Evolutionary conservation across 306 rosid genomes (phyloP).

Genomic region (Trifolium repens): DNA sequence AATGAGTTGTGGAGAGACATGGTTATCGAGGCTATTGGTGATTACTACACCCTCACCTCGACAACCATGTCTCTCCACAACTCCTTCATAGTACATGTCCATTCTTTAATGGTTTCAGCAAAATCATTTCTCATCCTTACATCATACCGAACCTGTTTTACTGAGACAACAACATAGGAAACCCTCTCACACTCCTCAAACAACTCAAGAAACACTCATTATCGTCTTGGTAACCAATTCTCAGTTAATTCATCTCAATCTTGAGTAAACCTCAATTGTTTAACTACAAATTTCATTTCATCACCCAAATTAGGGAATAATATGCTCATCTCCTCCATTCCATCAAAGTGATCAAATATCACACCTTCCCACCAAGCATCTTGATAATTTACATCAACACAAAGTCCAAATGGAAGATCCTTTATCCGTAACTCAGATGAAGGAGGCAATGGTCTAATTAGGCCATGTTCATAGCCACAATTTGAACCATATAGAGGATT

Average conservation of each 20-base stretch:
- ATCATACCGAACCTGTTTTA: slow-evolving; percentile 82
- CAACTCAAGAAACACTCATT: slow-evolving; percentile 74
- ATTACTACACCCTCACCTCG: slow-evolving; percentile 56
- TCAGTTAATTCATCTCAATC: slow-evolving; percentile 72
- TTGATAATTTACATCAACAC: slow-evolving; percentile 68
- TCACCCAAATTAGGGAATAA: slow-evolving; percentile 92
- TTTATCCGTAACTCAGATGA: background rate
- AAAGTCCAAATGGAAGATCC: slow-evolving; percentile 61
- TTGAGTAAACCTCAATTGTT: slow-evolving; percentile 59
- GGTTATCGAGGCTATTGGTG: slow-evolving; percentile 59
- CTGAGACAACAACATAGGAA: slow-evolving; percentile 54
- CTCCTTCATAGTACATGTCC: slow-evolving; percentile 62
- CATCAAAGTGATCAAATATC: slow-evolving; percentile 63
- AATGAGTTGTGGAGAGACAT: slow-evolving; percentile 68
- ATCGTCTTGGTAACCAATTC: slow-evolving; percentile 67
- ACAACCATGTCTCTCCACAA: slow-evolving; percentile 65
- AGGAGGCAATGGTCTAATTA: slow-evolving; percentile 75
- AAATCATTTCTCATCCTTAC: slow-evolving; percentile 55
- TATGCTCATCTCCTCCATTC: slow-evolving; percentile 55
- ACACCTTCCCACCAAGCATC: slow-evolving; percentile 99
- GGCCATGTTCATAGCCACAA: slow-evolving; percentile 46
- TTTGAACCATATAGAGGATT: slow-evolving; percentile 1
- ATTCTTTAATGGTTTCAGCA: slow-evolving; percentile 55
- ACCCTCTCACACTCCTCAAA: slow-evolving; percentile 59
- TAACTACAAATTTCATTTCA: slow-evolving; percentile 52